A percentile compares a stretch with the other conserved stretches of the same genome.
Evolutionary conservation across 768 basidiomycete genomes (phyloP).

Genomic region (Boletales sp.): DNA sequence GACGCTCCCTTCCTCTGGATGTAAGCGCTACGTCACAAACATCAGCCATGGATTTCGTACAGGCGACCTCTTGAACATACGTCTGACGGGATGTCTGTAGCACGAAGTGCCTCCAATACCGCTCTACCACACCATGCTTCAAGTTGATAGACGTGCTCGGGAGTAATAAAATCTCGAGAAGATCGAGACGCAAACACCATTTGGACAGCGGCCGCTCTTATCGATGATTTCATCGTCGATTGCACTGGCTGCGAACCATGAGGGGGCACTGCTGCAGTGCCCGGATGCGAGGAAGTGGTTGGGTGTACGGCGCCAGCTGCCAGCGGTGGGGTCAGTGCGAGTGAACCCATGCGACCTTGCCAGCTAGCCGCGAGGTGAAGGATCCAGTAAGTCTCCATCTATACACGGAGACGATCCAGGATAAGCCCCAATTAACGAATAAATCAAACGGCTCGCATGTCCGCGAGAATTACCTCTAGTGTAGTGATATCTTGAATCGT

Average conservation of each 20-base stretch:
- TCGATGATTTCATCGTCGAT: slow-evolving; percentile 30
- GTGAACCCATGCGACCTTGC: slow-evolving; percentile 34
- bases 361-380: slow-evolving; percentile 76
- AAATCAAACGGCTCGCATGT: neutral
- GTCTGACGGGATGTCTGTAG: slow-evolving; percentile 44
- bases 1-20: slow-evolving; percentile 52
- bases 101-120: slow-evolving; percentile 53
- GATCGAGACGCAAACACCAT: slow-evolving; percentile 79
- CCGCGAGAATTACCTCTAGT: slow-evolving; percentile 52
- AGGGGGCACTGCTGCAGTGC: slow-evolving; percentile 4
- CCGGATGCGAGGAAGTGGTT: slow-evolving; percentile 3
- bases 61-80: slow-evolving; percentile 32
- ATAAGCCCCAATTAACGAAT: slow-evolving; percentile 1
- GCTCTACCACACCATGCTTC: slow-evolving; percentile 63
- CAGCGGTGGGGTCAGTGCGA: slow-evolving; percentile 37
- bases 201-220: slow-evolving; percentile 75
- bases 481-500: slow-evolving; percentile 55
- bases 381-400: slow-evolving; percentile 88
- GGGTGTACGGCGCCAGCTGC: slow-evolving; percentile 43
- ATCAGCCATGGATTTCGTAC: slow-evolving; percentile 8
- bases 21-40: slow-evolving; percentile 40
- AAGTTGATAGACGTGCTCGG: slow-evolving; percentile 52
- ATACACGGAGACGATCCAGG: neutral
- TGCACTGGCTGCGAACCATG: neutral
- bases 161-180: slow-evolving; percentile 72